phyloP scores from a whole-genome alignment of 768 basidiomycete species.

The Hemileccinum impolitum region DNA sequence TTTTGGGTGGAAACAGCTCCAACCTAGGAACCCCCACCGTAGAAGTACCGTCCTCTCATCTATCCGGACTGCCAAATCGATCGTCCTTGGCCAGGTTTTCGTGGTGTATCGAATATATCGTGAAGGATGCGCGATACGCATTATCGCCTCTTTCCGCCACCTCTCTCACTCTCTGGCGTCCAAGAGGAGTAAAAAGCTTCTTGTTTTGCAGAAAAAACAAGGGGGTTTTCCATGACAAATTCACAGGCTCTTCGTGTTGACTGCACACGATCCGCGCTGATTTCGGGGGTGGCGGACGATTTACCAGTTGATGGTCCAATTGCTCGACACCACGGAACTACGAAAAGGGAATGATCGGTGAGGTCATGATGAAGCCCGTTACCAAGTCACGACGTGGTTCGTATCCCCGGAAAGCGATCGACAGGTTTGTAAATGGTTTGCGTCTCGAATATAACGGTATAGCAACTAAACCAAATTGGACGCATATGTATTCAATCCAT shows the following conservation, averaged over 20 bases:
- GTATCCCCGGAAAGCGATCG: slow-evolving; percentile 23
- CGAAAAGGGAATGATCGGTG: slow-evolving; percentile 25
- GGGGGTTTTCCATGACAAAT: neutral
- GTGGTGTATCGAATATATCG: neutral
- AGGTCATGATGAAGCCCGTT: slow-evolving; percentile 32
- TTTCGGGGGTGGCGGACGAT: slow-evolving; percentile 23
- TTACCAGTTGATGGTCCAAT: slow-evolving; percentile 1
- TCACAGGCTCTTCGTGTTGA: neutral
- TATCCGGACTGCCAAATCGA: slow-evolving; percentile 12
- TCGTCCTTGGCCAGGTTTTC: slow-evolving; percentile 5
- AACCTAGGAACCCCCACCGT: slow-evolving; percentile 16
- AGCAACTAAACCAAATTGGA: slow-evolving; percentile 2
- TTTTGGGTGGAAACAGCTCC: slow-evolving; percentile 14
- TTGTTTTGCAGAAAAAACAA: neutral
- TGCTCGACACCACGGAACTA: slow-evolving; percentile 29
- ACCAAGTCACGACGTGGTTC: slow-evolving; percentile 8
- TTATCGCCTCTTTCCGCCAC: slow-evolving; percentile 15
- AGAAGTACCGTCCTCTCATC: slow-evolving; percentile 5
- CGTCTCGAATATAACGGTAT: slow-evolving; percentile 4
- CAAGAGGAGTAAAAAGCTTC: neutral
- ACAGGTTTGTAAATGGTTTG: slow-evolving; percentile 5
- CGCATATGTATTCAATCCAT: neutral
- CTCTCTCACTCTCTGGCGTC: neutral
- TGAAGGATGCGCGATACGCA: slow-evolving; percentile 13
- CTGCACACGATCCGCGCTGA: slow-evolving; percentile 19